phyloP scores from a whole-genome alignment of 2,329 filamentous ascomycete species.

The Aspergillus hortae region DNA sequence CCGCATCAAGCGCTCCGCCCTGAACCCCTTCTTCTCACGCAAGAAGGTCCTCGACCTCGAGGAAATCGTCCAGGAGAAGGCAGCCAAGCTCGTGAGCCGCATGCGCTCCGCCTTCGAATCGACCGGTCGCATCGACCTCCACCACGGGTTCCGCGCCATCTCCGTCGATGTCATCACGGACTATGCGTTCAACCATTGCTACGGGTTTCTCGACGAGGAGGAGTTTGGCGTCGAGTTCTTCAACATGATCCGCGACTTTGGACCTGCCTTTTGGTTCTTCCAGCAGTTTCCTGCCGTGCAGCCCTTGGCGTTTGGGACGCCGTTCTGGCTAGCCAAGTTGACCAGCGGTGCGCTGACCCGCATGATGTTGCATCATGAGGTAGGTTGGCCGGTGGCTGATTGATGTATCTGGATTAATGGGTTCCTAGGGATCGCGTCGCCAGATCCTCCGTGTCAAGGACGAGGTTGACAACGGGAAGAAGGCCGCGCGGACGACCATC shows the following conservation, averaged over 20 bases:
- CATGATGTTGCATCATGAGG: conserved; percentile 17
- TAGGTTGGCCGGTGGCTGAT: neutral
- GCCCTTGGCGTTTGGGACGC: conserved; percentile 10
- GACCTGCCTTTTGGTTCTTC: conserved; percentile 20
- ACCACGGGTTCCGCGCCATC: conserved; percentile 22
- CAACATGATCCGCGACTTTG: conserved; percentile 17
- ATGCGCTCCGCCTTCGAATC: conserved; percentile 17
- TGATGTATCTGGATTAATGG: neutral
- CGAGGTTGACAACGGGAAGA: conserved; percentile 13
- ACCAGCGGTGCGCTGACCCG: conserved; percentile 9
- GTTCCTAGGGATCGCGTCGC: conserved; percentile 6
- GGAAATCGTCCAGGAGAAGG: conserved; percentile 20
- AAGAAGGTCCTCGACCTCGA: conserved; percentile 22
- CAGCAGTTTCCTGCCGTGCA: conserved; percentile 20
- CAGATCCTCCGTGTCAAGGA: conserved; percentile 17
- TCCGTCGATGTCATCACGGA: conserved; percentile 28
- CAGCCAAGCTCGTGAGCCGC: conserved; percentile 19
- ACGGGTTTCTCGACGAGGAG: conserved; percentile 14
- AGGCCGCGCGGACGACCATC: conserved; percentile 17
- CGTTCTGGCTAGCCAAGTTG: conserved; percentile 16
- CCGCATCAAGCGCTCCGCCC: conserved; percentile 24
- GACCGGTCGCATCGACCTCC: conserved; percentile 16
- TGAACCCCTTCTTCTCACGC: conserved; percentile 30
- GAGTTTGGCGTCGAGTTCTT: conserved; percentile 20
- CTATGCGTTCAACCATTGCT: conserved; percentile 24